These are phyloP conservation scores for Chaetomium sp. DNA, from an alignment of 2,329 filamentous ascomycete species.

Conservation along the genomic window DNA sequence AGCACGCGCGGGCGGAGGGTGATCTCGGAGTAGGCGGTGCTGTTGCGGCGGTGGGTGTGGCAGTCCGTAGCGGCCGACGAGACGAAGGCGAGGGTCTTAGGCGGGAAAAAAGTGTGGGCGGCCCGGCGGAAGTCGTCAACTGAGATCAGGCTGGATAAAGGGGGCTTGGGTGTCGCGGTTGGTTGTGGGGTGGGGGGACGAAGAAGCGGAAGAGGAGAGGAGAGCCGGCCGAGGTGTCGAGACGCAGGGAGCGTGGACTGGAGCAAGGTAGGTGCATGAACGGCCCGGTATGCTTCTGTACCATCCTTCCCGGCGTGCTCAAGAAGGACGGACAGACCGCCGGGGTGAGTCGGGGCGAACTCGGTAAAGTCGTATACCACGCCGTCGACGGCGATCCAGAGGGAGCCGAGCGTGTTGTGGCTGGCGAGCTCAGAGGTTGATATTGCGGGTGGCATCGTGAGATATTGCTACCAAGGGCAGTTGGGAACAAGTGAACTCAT, in stretches of 20 bases:
- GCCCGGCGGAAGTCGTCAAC: conserved; percentile 70
- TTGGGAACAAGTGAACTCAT: neutral
- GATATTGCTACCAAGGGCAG: neutral
- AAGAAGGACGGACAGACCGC: conserved; percentile 48
- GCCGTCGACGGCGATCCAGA: conserved; percentile 29
- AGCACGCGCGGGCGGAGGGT: conserved; percentile 62
- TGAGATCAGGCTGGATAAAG: conserved; percentile 69
- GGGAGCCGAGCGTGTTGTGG: conserved; percentile 23
- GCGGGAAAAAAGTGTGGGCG: conserved; percentile 56
- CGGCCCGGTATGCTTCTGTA: conserved; percentile 49
- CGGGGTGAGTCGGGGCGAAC: conserved; percentile 53
- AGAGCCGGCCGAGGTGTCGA: conserved; percentile 29
- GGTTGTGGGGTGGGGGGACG: conserved; percentile 62
- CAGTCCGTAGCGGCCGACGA: conserved; percentile 65
- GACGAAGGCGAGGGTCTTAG: conserved; percentile 71
- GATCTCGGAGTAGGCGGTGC: conserved; percentile 56
- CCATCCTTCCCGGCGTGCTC: conserved; percentile 57
- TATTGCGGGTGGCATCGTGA: conserved; percentile 20
- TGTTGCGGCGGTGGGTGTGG: conserved; percentile 60
- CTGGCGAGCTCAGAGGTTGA: conserved; percentile 19
- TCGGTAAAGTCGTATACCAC: conserved; percentile 50
- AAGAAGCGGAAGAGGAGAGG: conserved; percentile 61
- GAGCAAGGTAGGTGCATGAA: conserved; percentile 19
- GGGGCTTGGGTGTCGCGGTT: conserved; percentile 54
- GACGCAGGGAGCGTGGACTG: conserved; percentile 12